Evolutionary conservation across 148 eudicot genomes (phyloP).

Genomic region (Suaeda aralocaspica): DNA sequence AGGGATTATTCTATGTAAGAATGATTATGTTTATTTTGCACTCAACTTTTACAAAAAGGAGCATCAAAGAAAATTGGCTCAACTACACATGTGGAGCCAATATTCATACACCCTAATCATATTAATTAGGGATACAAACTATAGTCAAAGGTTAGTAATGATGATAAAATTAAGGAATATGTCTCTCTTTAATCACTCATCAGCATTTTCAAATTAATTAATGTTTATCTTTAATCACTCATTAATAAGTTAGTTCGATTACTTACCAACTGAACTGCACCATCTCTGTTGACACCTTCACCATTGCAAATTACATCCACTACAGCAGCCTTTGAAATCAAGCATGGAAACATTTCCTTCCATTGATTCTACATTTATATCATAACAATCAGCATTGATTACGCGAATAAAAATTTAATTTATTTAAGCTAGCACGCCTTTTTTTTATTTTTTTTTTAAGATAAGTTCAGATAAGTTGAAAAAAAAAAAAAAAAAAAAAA

Average conservation of each 20-base stretch:
- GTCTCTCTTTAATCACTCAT: background rate
- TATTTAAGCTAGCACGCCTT: too few relatives aligned
- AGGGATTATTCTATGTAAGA: constrained; percentile 17
- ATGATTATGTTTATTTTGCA: constrained; percentile 23
- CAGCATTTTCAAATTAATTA: too few relatives aligned
- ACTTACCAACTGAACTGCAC: constrained; percentile 75
- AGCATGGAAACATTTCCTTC: constrained; percentile 86
- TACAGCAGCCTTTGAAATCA: constrained; percentile 79
- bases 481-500: too few relatives aligned
- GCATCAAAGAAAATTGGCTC: background rate
- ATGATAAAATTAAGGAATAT: background rate
- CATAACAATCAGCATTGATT: too few relatives aligned
- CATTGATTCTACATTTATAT: constrained; percentile 56
- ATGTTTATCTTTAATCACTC: background rate
- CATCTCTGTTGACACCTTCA: constrained; percentile 62
- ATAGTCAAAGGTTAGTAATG: constrained; percentile 19
- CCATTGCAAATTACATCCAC: constrained; percentile 70
- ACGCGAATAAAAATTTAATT: too few relatives aligned
- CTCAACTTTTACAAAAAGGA: constrained; percentile 18
- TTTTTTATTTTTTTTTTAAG: too few relatives aligned
- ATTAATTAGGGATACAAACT: background rate
- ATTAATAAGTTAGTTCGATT: background rate
- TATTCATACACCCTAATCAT: constrained; percentile 2
- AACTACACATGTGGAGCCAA: constrained; percentile 15
- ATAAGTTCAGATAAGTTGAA: too few relatives aligned